Conservation (phyloP, 2,329 filamentous ascomycete genomes). For the Fusarium kyushuense region DNA sequence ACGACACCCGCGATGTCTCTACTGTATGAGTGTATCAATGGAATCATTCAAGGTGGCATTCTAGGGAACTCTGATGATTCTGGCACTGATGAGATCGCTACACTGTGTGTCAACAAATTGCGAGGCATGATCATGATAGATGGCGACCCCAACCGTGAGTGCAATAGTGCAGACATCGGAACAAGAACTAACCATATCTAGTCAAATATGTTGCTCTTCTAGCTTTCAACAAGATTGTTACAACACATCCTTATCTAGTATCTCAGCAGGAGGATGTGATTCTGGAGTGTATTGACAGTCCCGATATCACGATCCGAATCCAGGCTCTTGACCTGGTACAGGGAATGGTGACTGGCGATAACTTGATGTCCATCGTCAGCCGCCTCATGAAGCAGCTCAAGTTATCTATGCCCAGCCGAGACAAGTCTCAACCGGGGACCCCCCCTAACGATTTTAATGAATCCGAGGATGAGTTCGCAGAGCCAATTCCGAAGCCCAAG, state of each 20-base stretch:
- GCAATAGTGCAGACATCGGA: background rate
- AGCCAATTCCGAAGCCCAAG: slow-evolving; percentile 48
- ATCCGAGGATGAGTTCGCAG: slow-evolving; percentile 63
- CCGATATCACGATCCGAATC: slow-evolving; percentile 94
- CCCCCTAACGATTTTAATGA: slow-evolving; percentile 62
- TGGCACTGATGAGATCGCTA: slow-evolving; percentile 91
- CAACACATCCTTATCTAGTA: slow-evolving; percentile 88
- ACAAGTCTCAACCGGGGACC: slow-evolving; percentile 56
- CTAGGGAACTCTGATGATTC: slow-evolving; percentile 83
- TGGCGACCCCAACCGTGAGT: slow-evolving; percentile 90
- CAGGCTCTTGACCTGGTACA: slow-evolving; percentile 92
- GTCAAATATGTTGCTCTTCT: slow-evolving; percentile 97
- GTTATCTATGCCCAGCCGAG: slow-evolving; percentile 66
- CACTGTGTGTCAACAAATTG: slow-evolving; percentile 90
- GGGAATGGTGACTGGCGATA: slow-evolving; percentile 92
- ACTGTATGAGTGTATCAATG: slow-evolving; percentile 97
- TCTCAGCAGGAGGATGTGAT: slow-evolving; percentile 96
- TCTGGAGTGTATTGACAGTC: slow-evolving; percentile 93
- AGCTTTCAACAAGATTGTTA: slow-evolving; percentile 94
- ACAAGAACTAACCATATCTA: slow-evolving; percentile 52
- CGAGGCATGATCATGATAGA: slow-evolving; percentile 94
- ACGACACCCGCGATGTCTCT: slow-evolving; percentile 98
- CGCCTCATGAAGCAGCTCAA: slow-evolving; percentile 89
- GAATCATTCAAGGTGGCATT: slow-evolving; percentile 96
- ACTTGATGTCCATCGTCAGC: slow-evolving; percentile 84